Conservation (phyloP, 1,284 basidiomycete genomes). For the Apiotrichum porosum region DNA sequence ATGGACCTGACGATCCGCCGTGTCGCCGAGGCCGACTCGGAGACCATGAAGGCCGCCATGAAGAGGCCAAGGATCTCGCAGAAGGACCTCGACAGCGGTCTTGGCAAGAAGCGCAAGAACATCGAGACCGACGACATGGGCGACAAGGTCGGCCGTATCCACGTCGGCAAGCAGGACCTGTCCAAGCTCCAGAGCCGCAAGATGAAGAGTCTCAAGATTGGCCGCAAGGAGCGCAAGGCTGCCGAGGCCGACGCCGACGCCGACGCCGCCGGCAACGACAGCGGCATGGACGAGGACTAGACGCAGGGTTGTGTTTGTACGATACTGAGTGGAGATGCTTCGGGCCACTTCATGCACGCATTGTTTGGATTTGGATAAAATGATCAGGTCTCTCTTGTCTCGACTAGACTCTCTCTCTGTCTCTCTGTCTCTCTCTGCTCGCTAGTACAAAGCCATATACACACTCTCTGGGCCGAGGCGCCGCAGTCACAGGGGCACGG, state of each 20-base stretch:
- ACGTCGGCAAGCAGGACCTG: slow-evolving; percentile 86
- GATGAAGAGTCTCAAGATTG: slow-evolving; percentile 49
- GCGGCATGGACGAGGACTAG: slow-evolving; percentile 20
- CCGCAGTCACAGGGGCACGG: too few relatives aligned
- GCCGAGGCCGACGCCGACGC: slow-evolving; percentile 19
- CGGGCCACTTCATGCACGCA: slow-evolving; percentile 8
- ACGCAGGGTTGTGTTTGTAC: slow-evolving; percentile 7
- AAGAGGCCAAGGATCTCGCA: slow-evolving; percentile 81
- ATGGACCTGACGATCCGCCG: slow-evolving; percentile 79
- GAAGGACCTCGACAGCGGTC: slow-evolving; percentile 72
- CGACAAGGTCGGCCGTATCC: slow-evolving; percentile 83
- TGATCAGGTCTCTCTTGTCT: slow-evolving; percentile 4
- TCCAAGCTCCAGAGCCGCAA: slow-evolving; percentile 63
- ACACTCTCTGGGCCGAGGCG: too few relatives aligned
- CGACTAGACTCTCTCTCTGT: too few relatives aligned
- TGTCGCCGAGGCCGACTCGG: slow-evolving; percentile 67
- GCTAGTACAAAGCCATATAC: slow-evolving; percentile 5
- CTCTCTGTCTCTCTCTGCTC: too few relatives aligned
- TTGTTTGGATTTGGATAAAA: slow-evolving; percentile 1
- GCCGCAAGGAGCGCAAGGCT: slow-evolving; percentile 22
- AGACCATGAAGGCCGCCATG: slow-evolving; percentile 74
- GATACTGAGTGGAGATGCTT: neutral
- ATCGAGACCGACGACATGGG: slow-evolving; percentile 98
- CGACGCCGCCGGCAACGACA: slow-evolving; percentile 7
- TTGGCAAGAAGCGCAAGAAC: slow-evolving; percentile 92